phyloP scores from a whole-genome alignment of 352 stramenopile genomes.

The Peronospora tabacina region DNA sequence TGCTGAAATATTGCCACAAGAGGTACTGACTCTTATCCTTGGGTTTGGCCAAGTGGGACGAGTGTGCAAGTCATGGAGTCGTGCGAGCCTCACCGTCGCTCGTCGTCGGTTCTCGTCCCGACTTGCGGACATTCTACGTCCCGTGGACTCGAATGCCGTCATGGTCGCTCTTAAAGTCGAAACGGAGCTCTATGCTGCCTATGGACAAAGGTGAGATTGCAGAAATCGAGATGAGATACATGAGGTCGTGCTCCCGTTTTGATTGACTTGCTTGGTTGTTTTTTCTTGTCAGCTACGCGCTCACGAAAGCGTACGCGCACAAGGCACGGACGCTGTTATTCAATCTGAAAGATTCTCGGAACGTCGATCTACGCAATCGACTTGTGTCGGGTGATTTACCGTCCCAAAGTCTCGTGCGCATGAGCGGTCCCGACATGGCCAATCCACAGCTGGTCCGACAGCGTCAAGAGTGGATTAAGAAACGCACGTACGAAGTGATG shows the following conservation, averaged over 20 bases:
- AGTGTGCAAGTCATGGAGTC: slow-evolving; percentile 76
- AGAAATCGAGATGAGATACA: neutral
- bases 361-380: slow-evolving; percentile 54
- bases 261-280: neutral
- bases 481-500: slow-evolving; percentile 80
- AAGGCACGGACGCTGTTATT: slow-evolving; percentile 77
- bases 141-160: slow-evolving; percentile 40
- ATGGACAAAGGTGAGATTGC: slow-evolving; percentile 45
- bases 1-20: slow-evolving; percentile 50
- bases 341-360: slow-evolving; percentile 73
- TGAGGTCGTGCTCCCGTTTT: neutral
- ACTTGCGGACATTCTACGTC: slow-evolving; percentile 45
- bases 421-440: slow-evolving; percentile 77
- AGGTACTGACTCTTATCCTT: slow-evolving; percentile 67
- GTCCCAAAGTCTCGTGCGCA: slow-evolving; percentile 52
- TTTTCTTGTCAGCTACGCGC: slow-evolving; percentile 31
- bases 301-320: slow-evolving; percentile 74
- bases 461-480: slow-evolving; percentile 80
- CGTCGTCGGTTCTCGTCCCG: slow-evolving; percentile 52
- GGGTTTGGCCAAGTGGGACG: slow-evolving; percentile 63
- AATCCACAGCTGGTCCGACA: slow-evolving; percentile 77
- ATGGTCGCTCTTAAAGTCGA: slow-evolving; percentile 52
- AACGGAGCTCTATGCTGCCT: slow-evolving; percentile 42
- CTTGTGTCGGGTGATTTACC: slow-evolving; percentile 54
- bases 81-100: slow-evolving; percentile 55